Conservation (phyloP, 768 basidiomycete genomes). For the Cyclocybe cylindracea region DNA sequence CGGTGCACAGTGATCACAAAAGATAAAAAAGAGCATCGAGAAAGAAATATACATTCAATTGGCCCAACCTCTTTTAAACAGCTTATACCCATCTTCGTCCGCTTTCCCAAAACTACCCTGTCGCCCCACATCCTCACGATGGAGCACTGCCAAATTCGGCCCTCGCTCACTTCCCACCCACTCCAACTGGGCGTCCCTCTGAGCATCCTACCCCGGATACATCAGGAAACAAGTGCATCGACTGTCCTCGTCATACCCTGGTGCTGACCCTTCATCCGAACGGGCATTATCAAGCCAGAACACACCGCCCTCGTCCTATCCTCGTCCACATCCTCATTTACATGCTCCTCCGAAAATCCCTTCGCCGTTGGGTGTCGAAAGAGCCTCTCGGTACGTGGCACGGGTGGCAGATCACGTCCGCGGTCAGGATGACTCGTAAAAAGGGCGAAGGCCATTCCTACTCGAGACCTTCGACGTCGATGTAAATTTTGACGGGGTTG, state of each 20-base stretch:
- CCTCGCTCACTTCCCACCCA: background rate
- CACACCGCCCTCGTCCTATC: slow-evolving; percentile 34
- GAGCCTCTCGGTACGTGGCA: slow-evolving; percentile 59
- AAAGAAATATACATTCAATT: slow-evolving; percentile 1
- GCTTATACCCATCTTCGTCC: slow-evolving; percentile 67
- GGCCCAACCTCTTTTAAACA: slow-evolving; percentile 77
- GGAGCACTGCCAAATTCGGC: slow-evolving; percentile 45
- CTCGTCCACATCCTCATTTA: background rate
- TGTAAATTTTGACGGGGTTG: slow-evolving; percentile 11
- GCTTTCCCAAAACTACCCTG: slow-evolving; percentile 61
- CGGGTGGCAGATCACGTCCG: slow-evolving; percentile 79
- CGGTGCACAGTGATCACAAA: background rate
- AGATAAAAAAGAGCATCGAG: background rate
- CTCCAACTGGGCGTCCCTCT: background rate
- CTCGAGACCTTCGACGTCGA: slow-evolving; percentile 57
- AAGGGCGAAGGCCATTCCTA: slow-evolving; percentile 56
- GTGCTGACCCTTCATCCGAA: slow-evolving; percentile 65
- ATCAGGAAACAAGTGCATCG: slow-evolving; percentile 48
- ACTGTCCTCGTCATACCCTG: slow-evolving; percentile 60
- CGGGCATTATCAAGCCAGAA: slow-evolving; percentile 75
- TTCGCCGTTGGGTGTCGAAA: slow-evolving; percentile 32
- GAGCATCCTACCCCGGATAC: slow-evolving; percentile 3
- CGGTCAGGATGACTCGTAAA: slow-evolving; percentile 62
- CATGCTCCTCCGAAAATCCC: background rate
- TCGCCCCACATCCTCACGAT: slow-evolving; percentile 47